Evolutionary conservation across 768 basidiomycete species (phyloP), one percentile per base, ranked within the genome.

Genomic region (Crucibulum laeve): DNA sequence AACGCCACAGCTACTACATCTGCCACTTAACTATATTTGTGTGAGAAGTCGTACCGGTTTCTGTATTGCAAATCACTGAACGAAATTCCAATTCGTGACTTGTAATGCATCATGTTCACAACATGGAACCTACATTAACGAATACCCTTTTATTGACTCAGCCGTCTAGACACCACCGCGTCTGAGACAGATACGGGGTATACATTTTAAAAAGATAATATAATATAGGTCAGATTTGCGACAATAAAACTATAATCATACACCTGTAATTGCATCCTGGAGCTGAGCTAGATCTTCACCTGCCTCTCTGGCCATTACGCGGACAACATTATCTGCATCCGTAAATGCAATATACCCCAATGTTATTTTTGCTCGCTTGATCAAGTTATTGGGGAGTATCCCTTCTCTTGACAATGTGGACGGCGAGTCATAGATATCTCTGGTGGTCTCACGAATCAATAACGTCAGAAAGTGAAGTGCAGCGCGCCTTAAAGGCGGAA

Each of bases 171-270:
- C 77, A 67, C 56, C 50, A 67, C 80, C 66, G 68, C 70, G 67
- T 71, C 71, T 85, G 83, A 79, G 91, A 94, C 91, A 94, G 91
- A 92, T 94, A 91, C 90, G 91, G 76, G 87, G 88, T 74, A 68
- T 54, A 80, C 61, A 78, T 61, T 42, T 35, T 30, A 30, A 10
- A 30, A n/a, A 30, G n/a, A n/a, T 30, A 30, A n/a, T 30, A 8
- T 23, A 44, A 17, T 37, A 18, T 17, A 4, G 34, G 3, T n/a
- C n/a, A 32, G 13, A 15, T 22, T 39, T 33, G 22, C 23, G 36
- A 45, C 33, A 40, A 34, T 22, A 22, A 40, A n/a, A 13, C 17
- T 15, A 15, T 42, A 33, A 46, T 58, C 50, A 64, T 37, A 72
- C 49, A 42, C 69, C 71, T 30, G 82, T 33, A 41, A 61, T 63